phyloP scores from a whole-genome alignment of 2,329 filamentous ascomycete genomes.

The Clarireedia monteithiana region DNA sequence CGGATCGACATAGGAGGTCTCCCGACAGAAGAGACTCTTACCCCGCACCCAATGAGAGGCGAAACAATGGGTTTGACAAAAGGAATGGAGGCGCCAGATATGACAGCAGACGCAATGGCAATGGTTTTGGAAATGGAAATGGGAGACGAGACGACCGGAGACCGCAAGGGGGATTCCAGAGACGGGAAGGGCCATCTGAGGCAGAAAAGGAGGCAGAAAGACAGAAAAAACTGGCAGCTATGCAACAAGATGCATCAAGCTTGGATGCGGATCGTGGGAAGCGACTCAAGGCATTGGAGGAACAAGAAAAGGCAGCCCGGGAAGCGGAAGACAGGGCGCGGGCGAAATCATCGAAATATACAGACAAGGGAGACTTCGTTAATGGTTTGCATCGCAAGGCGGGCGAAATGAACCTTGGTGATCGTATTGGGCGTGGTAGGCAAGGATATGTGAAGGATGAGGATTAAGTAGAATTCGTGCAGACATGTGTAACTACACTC shows the following conservation, averaged over 20 bases:
- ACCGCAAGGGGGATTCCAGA: slow-evolving; percentile 5
- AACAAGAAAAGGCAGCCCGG: slow-evolving; percentile 53
- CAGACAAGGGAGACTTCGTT: slow-evolving; percentile 57
- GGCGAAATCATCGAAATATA: slow-evolving; percentile 50
- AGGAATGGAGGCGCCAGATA: slow-evolving; percentile 17
- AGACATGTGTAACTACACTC: not conserved
- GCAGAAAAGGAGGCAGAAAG: slow-evolving; percentile 44
- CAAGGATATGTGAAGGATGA: slow-evolving; percentile 41
- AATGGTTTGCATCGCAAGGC: slow-evolving; percentile 54
- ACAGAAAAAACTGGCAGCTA: slow-evolving; percentile 61
- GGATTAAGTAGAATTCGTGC: slow-evolving; percentile 9
- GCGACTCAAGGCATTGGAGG: slow-evolving; percentile 58
- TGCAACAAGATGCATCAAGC: slow-evolving; percentile 63
- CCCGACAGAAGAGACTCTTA: slow-evolving; percentile 26
- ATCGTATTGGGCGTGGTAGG: slow-evolving; percentile 42
- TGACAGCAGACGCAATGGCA: slow-evolving; percentile 21
- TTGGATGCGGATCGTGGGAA: slow-evolving; percentile 63
- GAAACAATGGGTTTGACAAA: slow-evolving; percentile 11
- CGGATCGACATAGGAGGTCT: slow-evolving; percentile 29
- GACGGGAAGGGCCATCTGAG: slow-evolving; percentile 5
- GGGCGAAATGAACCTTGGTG: slow-evolving; percentile 42
- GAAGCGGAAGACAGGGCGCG: slow-evolving; percentile 61
- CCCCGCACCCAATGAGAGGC: slow-evolving; percentile 21
- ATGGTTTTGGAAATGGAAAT: slow-evolving; percentile 20
- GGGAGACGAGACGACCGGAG: slow-evolving; percentile 24